Base-by-base conservation (phyloP, 1,284 basidiomycete species). In the Fomitiporia mediterranea region DNA sequence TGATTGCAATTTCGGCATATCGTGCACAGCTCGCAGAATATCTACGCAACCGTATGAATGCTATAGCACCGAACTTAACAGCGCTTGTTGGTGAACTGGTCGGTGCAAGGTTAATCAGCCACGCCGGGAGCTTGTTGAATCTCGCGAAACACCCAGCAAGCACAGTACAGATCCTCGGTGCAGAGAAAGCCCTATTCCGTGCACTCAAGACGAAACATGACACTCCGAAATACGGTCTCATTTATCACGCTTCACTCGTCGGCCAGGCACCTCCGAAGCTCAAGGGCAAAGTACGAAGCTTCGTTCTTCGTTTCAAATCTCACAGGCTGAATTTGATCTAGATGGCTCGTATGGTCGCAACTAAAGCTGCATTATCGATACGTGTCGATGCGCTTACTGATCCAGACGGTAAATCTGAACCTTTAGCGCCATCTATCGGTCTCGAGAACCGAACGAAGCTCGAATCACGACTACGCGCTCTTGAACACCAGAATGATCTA, bases 341-440 rank as follows among this genome's bases (percentile, higher is more conserved):
- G 86, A 98, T 99, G 96, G 97, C 97, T 11, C 90, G 97, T 65
- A 99, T 99, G 96, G 94, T 98, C 28, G 94, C 96, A 37, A 98
- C 96, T 60, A 98, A 98, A 78, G 88, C 96, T 3, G 91, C 96
- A 0, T 83, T 99, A 8, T 97, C 95, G 3, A 94, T 96, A 66
- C 94, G 96, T 71, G 90, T 98, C 42, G 96, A 99, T 65, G 96
- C 96, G 4, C 84, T 99, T 42, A 89, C 95, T 25, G 95, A 98
- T 63, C 79, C 86, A 23, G 93, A 98, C 60, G 89, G 84, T 67
- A 97, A 98, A 72, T 91, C 92, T 1, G 90, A 90, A 58, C 75
- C 84, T 28, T 74, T 78, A 8, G 89, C 91, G 15, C 85, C 92
- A 0, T 83, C 92, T 64, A 86, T 98, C 67, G 96, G 96, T 62